Evolutionary conservation across 129 eudicot species (phyloP).

Genomic region (Escallonia herrerae): DNA sequence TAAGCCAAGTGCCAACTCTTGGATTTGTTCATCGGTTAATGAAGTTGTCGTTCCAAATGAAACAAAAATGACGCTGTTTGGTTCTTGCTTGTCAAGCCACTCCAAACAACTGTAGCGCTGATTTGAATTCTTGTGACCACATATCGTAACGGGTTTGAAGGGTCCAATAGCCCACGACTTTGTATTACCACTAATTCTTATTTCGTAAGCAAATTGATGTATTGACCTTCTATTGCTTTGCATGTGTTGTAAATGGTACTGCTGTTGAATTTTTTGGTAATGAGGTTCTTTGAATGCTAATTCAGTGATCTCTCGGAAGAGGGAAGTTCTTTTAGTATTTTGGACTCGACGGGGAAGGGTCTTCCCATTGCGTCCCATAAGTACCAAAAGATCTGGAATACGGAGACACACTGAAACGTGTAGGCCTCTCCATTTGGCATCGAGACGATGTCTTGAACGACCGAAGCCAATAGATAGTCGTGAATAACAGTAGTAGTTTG

Average conservation of each 20-base stretch:
- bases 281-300: not conserved
- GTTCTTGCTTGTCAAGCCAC: constrained; percentile 19
- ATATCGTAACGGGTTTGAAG: constrained; percentile 7
- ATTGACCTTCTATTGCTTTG: constrained; percentile 8
- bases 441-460: constrained; percentile 12
- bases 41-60: constrained; percentile 60
- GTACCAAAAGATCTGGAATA: constrained; percentile 12
- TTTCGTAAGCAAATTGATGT: not conserved
- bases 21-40: constrained; percentile 38
- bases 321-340: not conserved
- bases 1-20: constrained; percentile 54
- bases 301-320: not conserved
- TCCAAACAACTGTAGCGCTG: not conserved
- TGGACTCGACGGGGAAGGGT: constrained; percentile 1
- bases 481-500: constrained; percentile 18
- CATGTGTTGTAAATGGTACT: constrained; percentile 10
- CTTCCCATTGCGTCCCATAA: not conserved
- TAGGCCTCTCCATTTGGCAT: constrained; percentile 26
- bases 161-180: constrained; percentile 19
- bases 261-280: not conserved
- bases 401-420: constrained; percentile 19
- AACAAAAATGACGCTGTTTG: constrained; percentile 48
- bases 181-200: not conserved
- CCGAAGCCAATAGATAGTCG: constrained; percentile 19
- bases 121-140: not conserved